These are phyloP conservation scores for Cercospora janseana DNA, from an alignment of 2,329 filamentous ascomycete genomes.

Conservation along the genomic window DNA sequence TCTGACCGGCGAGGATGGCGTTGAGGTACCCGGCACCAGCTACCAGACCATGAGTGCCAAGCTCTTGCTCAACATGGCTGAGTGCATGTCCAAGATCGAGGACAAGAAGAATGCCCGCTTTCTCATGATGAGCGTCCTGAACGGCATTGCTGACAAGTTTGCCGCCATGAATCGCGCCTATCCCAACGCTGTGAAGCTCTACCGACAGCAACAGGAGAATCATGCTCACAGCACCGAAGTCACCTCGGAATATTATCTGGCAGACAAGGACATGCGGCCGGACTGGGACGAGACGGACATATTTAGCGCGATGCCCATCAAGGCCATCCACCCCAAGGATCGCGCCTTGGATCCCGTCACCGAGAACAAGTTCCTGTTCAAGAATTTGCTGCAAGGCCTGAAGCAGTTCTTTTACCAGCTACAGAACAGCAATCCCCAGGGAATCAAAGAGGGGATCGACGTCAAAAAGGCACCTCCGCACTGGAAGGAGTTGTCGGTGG, in stretches of 20 bases:
- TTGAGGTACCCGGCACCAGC: slow-evolving; percentile 73
- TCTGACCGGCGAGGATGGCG: slow-evolving; percentile 78
- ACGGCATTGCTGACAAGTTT: slow-evolving; percentile 97
- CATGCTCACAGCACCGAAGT: slow-evolving; percentile 46
- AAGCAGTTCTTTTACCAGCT: slow-evolving; percentile 97
- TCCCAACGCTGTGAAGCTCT: slow-evolving; percentile 89
- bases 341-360: slow-evolving; percentile 84
- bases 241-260: slow-evolving; percentile 70
- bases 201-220: slow-evolving; percentile 65
- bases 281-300: slow-evolving; percentile 99
- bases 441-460: slow-evolving; percentile 63
- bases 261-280: slow-evolving; percentile 74
- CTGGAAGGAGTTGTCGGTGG: slow-evolving; percentile 93
- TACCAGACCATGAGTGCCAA: slow-evolving; percentile 99
- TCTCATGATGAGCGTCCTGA: slow-evolving; percentile 94
- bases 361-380: slow-evolving; percentile 98
- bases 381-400: slow-evolving; percentile 89
- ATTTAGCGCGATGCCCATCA: slow-evolving; percentile 93
- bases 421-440: slow-evolving; percentile 75
- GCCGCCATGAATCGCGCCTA: slow-evolving; percentile 97
- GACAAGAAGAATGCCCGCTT: slow-evolving; percentile 94
- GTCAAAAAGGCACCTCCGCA: slow-evolving; percentile 75
- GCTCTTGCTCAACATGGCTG: slow-evolving; percentile 93
- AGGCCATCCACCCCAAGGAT: slow-evolving; percentile 86
- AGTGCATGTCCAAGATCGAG: slow-evolving; percentile 90